Percentiles rank a stretch among this genome's conserved stretches.
phyloP scores from a whole-genome alignment of 2,329 filamentous ascomycete genomes.

The Monilinia polystroma region DNA sequence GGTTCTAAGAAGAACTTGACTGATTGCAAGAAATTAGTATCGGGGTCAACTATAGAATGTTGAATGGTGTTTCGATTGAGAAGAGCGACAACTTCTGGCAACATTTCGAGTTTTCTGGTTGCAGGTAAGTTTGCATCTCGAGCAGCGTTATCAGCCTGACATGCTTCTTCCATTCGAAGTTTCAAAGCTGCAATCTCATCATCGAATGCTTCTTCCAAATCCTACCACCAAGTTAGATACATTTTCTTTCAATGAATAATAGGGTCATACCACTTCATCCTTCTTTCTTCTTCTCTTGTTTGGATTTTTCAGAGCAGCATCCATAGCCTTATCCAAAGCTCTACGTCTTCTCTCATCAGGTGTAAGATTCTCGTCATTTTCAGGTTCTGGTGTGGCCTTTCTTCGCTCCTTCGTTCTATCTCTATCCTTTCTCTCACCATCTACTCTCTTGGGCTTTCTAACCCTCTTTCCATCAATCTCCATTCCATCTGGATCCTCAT shows the following conservation, averaged over 20 bases:
- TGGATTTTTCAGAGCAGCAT: constrained; percentile 82
- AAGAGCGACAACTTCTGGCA: constrained; percentile 84
- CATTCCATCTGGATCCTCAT: constrained; percentile 48
- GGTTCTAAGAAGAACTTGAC: constrained; percentile 98
- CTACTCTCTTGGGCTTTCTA: constrained; percentile 42
- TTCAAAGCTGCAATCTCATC: constrained; percentile 87
- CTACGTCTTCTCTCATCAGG: constrained; percentile 81
- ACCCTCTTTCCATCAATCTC: constrained; percentile 54
- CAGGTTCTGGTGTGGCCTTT: constrained; percentile 53
- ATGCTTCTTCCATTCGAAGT: constrained; percentile 85
- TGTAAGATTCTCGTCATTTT: constrained; percentile 75
- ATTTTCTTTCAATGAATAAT: not conserved
- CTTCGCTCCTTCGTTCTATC: constrained; percentile 43
- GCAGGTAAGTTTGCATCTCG: constrained; percentile 79
- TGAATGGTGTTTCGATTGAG: constrained; percentile 88
- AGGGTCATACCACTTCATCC: constrained; percentile 75
- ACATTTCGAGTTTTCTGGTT: constrained; percentile 87
- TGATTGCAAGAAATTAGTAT: constrained; percentile 90
- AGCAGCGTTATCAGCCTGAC: constrained; percentile 79
- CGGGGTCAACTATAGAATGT: constrained; percentile 83
- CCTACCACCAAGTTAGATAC: constrained; percentile 50
- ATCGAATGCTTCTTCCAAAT: constrained; percentile 87
- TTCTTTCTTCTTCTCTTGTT: constrained; percentile 67
- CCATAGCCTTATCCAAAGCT: constrained; percentile 83
- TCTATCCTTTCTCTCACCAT: constrained; percentile 41